A percentile compares a stretch with the other conserved stretches of the same genome.
These are phyloP conservation scores for Pleurotus sapidus DNA, from an alignment of 768 basidiomycete species.

Conservation along the genomic window DNA sequence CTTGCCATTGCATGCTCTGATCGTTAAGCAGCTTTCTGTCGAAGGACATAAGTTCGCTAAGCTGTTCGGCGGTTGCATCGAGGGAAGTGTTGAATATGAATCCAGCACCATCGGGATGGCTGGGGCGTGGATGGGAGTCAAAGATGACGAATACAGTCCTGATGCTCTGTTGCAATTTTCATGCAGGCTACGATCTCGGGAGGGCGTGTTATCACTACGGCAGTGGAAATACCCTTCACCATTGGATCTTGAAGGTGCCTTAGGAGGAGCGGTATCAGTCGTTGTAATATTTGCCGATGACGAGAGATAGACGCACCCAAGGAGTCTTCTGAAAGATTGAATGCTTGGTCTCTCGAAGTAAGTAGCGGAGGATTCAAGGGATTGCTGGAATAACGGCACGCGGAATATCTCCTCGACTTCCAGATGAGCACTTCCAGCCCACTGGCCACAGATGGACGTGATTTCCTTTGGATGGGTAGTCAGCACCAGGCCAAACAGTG, in stretches of 20 bases:
- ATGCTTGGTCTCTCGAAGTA: constrained; percentile 1
- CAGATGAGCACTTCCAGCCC: constrained; percentile 7
- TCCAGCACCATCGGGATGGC: constrained; percentile 58
- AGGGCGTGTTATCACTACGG: constrained; percentile 62
- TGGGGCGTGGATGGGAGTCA: constrained; percentile 64
- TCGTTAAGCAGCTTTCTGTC: constrained; percentile 43
- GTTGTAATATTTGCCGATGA: not conserved
- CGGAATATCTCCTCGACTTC: constrained; percentile 8
- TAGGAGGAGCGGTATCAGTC: not conserved
- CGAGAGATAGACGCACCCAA: constrained; percentile 2
- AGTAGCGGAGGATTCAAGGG: not conserved
- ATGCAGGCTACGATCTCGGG: constrained; percentile 66
- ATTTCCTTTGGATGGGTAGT: constrained; percentile 7
- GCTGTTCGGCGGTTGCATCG: constrained; percentile 37
- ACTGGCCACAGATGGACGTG: constrained; percentile 10
- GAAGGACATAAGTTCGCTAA: constrained; percentile 45
- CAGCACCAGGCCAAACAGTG: not conserved
- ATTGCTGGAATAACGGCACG: constrained; percentile 1
- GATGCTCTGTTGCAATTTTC: constrained; percentile 25
- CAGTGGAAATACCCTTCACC: constrained; percentile 21
- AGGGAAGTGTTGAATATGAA: constrained; percentile 50
- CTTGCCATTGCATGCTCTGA: constrained; percentile 55
- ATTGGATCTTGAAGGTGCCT: constrained; percentile 24
- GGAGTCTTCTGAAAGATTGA: constrained; percentile 4
- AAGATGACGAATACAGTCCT: constrained; percentile 56